Evolutionary conservation across 2,329 filamentous ascomycete genomes (phyloP), one percentile per base, ranked within the genome.

Genomic region (Arthroderma uncinatum): DNA sequence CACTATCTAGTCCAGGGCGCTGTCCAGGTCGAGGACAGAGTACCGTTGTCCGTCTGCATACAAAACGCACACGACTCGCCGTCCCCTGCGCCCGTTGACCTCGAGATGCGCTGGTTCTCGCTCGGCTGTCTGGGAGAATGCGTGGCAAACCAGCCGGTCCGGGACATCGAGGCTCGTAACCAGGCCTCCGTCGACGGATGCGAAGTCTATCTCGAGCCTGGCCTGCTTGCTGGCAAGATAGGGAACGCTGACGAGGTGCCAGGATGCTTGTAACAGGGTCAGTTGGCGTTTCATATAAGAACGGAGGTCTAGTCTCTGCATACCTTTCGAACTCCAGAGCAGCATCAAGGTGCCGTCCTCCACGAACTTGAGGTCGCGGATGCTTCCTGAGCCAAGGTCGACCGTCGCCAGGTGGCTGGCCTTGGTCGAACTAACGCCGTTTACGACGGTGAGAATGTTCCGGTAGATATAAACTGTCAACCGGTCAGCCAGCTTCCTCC

Each of bases 321-420:
- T 66, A 71, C 71, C 64, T 21, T 61, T 57, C 34, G 67, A 65
- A 44, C 67, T 65, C 70, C 78, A 80, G 1, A 90, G 76, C 1
- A 87, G 62, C 55, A 89, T 74, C 1, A 90, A 67, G 0, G 73
- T 76, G 10, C 76, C 70, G 57, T 86, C 81, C 63, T 85, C 78
- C 44, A 87, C 76, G 64, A 90, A 89, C 65, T 85, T 84, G 12
- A 86, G 68, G 66, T 89, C 84, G 19, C 82, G 68, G 14, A 74
- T 67, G 25, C 67, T 65, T 14, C 72, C 72, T 9, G 64, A 58
- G 42, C 66, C 60, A 6, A 74, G 60, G 50, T 64, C 61, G n/a
- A 74, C 44, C 1, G 63, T 65, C n/a, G 71, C 68, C 8, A 69
- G 53, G 4, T 62, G 64, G 12, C 64, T 67, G 16, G 56, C 62